Percentiles rank a stretch among this genome's conserved stretches.
These are phyloP conservation scores for Metschnikowia peoriensis DNA, from an alignment of 805 yeast genomes.

Conservation along the genomic window DNA sequence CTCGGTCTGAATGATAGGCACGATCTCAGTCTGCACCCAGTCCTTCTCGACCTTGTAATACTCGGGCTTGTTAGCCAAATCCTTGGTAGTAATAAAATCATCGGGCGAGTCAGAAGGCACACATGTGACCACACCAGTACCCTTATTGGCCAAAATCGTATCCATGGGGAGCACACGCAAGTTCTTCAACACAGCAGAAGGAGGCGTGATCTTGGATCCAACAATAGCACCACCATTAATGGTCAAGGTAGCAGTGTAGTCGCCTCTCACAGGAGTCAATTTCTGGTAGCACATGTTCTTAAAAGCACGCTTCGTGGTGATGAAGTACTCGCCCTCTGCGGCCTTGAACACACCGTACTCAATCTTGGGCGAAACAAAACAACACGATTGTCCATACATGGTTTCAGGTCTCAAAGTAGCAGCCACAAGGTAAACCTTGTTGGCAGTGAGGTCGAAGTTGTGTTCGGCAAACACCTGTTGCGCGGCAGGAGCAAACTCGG, in stretches of 20 bases:
- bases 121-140: slow-evolving; percentile 99
- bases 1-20: slow-evolving; percentile 75
- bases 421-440: slow-evolving; percentile 82
- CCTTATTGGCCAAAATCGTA: slow-evolving; percentile 89
- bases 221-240: slow-evolving; percentile 72
- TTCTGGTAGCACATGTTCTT: slow-evolving; percentile 97
- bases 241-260: slow-evolving; percentile 54
- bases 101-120: slow-evolving; percentile 99
- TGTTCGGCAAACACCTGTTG: slow-evolving; percentile 52
- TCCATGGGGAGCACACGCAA: slow-evolving; percentile 95
- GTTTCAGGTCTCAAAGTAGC: slow-evolving; percentile 99
- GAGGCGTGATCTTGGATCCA: slow-evolving; percentile 87
- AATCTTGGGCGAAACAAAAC: slow-evolving; percentile 95
- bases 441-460: slow-evolving; percentile 46
- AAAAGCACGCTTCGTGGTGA: slow-evolving; percentile 93
- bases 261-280: slow-evolving; percentile 85
- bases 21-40: slow-evolving; percentile 77
- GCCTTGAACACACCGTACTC: slow-evolving; percentile 89
- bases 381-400: slow-evolving; percentile 98
- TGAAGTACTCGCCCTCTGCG: slow-evolving; percentile 68
- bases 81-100: slow-evolving; percentile 84
- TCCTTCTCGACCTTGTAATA: slow-evolving; percentile 79
- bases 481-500: slow-evolving; percentile 58
- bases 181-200: slow-evolving; percentile 66
- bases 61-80: slow-evolving; percentile 84